A percentile compares a stretch with the other conserved stretches of the same genome.
phyloP scores from a whole-genome alignment of 2,329 filamentous ascomycete species.

The Paracoccidioides lutzii region DNA sequence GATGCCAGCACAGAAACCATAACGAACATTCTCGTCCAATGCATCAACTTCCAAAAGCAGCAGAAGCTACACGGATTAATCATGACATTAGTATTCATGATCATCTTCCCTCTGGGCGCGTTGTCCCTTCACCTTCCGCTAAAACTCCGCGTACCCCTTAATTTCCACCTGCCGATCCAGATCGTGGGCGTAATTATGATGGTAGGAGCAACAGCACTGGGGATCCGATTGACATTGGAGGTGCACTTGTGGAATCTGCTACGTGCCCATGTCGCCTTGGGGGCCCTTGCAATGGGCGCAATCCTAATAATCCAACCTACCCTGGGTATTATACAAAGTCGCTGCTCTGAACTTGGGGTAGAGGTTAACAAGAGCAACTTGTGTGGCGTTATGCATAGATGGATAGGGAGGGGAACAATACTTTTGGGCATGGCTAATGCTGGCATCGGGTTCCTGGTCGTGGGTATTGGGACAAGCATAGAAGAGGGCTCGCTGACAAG shows the following conservation, averaged over 20 bases:
- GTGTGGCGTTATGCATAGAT: neutral
- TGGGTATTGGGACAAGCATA: neutral
- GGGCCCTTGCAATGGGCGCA: neutral
- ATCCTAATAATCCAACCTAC: neutral
- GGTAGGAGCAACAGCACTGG: neutral
- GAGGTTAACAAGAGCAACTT: neutral
- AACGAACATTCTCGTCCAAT: neutral
- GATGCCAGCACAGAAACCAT: neutral
- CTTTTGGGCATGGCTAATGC: neutral
- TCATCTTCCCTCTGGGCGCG: neutral
- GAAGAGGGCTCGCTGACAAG: neutral
- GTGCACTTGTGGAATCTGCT: neutral
- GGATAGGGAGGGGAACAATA: neutral
- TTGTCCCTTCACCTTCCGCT: neutral
- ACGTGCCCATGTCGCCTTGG: neutral
- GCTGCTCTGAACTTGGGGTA: neutral
- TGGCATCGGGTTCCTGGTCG: neutral
- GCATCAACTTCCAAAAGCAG: neutral
- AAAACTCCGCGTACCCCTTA: neutral
- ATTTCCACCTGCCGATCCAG: neutral
- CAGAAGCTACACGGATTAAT: neutral
- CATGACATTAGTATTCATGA: neutral
- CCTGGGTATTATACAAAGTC: neutral
- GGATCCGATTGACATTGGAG: neutral
- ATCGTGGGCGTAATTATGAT: neutral